Conservation (phyloP, 306 rosid genomes). For the Trichosanthes truncata region DNA sequence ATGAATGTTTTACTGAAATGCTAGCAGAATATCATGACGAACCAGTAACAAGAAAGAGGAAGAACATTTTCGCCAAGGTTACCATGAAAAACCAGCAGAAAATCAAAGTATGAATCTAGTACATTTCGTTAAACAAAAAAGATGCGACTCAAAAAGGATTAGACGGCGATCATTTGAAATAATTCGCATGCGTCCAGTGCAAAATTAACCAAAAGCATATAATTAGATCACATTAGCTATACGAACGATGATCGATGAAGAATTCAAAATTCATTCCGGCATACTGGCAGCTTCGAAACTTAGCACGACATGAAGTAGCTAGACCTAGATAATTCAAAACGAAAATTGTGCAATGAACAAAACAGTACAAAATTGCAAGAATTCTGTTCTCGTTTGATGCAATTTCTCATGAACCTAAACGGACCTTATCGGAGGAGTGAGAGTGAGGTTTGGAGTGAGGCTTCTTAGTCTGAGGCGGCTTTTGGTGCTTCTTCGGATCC, state of each 20-base stretch:
- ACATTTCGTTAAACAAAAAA: not conserved
- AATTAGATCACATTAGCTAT: not conserved
- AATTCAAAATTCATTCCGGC: not conserved
- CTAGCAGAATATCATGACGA: not conserved
- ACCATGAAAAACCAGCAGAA: not conserved
- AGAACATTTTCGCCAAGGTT: not conserved
- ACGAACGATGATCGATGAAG: not conserved
- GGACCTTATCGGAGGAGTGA: conserved; percentile 70
- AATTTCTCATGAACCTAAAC: not conserved
- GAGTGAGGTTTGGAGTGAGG: conserved; percentile 48
- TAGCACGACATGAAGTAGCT: not conserved
- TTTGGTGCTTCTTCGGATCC: conserved; percentile 38
- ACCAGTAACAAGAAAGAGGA: not conserved
- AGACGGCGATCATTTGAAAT: not conserved
- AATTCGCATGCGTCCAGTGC: not conserved
- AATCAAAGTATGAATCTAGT: not conserved
- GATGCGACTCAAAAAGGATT: not conserved
- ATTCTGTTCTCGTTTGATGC: not conserved
- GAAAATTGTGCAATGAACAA: not conserved
- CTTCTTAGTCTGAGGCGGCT: conserved; percentile 50
- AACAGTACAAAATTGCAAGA: not conserved
- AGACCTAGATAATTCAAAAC: conserved; percentile 2
- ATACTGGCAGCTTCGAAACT: not conserved
- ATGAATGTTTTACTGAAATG: not conserved
- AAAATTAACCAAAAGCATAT: not conserved